phyloP scores from a whole-genome alignment of 2,329 filamentous ascomycete genomes.

The Fusarium coicis region DNA sequence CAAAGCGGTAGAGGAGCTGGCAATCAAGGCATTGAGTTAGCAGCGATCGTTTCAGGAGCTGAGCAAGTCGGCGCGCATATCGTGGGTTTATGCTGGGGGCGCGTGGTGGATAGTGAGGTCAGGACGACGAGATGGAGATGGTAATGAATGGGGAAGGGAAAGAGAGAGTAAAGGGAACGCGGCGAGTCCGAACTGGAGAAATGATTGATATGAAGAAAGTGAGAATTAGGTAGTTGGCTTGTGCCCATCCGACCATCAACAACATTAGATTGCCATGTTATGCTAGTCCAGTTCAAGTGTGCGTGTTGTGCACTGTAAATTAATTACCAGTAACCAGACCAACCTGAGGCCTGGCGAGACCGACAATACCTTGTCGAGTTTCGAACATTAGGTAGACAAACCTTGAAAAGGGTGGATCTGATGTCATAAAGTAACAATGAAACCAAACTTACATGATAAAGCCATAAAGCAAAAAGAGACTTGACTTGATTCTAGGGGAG shows the following conservation, averaged over 20 bases:
- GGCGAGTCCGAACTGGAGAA: conserved; percentile 24
- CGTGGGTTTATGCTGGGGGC: conserved; percentile 13
- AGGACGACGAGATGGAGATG: neutral
- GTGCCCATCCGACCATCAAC: conserved; percentile 33
- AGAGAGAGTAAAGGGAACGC: conserved; percentile 4
- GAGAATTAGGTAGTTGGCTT: conserved; percentile 20
- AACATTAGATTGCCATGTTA: conserved; percentile 39
- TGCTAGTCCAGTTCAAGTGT: conserved; percentile 21
- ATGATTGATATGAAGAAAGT: conserved; percentile 11
- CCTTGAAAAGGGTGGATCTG: conserved; percentile 13
- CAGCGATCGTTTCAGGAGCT: conserved; percentile 17
- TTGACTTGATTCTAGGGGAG: neutral
- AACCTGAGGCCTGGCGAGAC: conserved; percentile 29
- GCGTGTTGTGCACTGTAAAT: conserved; percentile 12
- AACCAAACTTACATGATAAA: conserved; percentile 31
- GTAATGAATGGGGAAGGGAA: conserved; percentile 5
- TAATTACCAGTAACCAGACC: conserved; percentile 29
- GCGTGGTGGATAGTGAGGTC: neutral
- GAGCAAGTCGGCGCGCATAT: conserved; percentile 29
- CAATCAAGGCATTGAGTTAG: conserved; percentile 43
- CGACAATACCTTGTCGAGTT: conserved; percentile 21
- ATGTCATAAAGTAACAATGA: conserved; percentile 27
- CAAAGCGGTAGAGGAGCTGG: conserved; percentile 42
- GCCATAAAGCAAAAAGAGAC: conserved; percentile 26
- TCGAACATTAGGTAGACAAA: conserved; percentile 4